Base-by-base conservation (phyloP, 129 eudicot genomes). In the Helianthus tuberosus region DNA sequence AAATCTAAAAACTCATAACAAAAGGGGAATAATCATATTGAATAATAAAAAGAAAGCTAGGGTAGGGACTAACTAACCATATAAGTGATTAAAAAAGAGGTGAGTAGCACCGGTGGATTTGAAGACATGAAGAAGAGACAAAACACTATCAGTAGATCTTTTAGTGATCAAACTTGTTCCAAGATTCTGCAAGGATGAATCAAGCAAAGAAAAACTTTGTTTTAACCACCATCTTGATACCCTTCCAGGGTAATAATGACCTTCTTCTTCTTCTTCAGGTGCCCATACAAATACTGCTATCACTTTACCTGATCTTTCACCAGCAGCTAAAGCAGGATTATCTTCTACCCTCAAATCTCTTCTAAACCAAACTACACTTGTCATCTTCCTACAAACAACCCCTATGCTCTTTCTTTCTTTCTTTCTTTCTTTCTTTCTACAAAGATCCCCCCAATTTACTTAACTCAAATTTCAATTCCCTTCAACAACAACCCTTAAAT, bases 191-290 rank as follows among this genome's bases (percentile, higher is more conserved):
- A 95, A 82, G 53, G 99, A 89, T 11, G 88, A 84, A 80, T 87
- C 96, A 76, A 95, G 96, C 46, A 89, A 81, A 35, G 86, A 68
- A 70, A 95, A 89, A 29, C 97, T 91, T 64, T 95, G 96, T 74
- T 95, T 95, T 7, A 95, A 91, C 99, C 99, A 91, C 97, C 97
- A 95, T 74, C 99, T 85, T 13, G 99, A 95, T 3, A 95, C 99
- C 75, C 97, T 91, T 10, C 99, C 99, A 10, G 99, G 97, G 55
- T 85, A 85, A 77, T 77, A 95, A 69, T 83, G 94, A 6, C 97
- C 97, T 77, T 95, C 99, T 81, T n/a, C n/a, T n/a, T n/a, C n/a
- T n/a, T 95, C 99, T 60, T 95, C 97, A 67, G 99, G 99, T 65
- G 97, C 93, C 96, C 96, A 95, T 74, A 95, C 78, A 71, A 81